A percentile compares a stretch with the other conserved stretches of the same genome.
Conservation (phyloP, 345 rosid genomes). For the Mangifera indica region DNA sequence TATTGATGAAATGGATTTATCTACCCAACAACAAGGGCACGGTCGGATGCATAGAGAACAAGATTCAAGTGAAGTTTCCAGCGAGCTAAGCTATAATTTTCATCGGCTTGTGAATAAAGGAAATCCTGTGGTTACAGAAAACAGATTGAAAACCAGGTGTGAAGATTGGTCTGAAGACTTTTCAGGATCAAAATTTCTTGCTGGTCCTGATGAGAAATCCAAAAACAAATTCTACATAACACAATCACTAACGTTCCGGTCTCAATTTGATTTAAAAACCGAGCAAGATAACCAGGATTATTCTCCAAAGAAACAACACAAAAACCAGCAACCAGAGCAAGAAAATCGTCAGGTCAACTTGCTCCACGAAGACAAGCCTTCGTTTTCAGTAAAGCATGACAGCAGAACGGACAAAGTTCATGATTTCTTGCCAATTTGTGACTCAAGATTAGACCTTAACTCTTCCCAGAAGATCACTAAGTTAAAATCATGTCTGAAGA, state of each 20-base stretch:
- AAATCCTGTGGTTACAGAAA: not conserved
- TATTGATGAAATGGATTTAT: not conserved
- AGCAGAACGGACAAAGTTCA: not conserved
- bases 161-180: not conserved
- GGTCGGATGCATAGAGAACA: not conserved
- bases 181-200: not conserved
- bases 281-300: not conserved
- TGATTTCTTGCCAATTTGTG: not conserved
- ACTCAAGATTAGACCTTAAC: not conserved
- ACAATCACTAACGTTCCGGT: not conserved
- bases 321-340: not conserved
- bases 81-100: constrained; percentile 5
- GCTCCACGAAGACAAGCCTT: not conserved
- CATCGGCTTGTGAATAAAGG: not conserved
- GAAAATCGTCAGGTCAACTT: not conserved
- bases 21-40: not conserved
- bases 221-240: not conserved
- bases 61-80: not conserved
- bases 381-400: not conserved
- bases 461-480: not conserved
- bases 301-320: not conserved
- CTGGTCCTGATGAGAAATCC: not conserved
- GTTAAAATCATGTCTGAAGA: constrained; percentile 40
- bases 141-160: not conserved
- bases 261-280: not conserved